A percentile compares a stretch with the other conserved stretches of the same genome.
phyloP scores from a whole-genome alignment of 306 rosid genomes.

The Nissolia schottii region DNA sequence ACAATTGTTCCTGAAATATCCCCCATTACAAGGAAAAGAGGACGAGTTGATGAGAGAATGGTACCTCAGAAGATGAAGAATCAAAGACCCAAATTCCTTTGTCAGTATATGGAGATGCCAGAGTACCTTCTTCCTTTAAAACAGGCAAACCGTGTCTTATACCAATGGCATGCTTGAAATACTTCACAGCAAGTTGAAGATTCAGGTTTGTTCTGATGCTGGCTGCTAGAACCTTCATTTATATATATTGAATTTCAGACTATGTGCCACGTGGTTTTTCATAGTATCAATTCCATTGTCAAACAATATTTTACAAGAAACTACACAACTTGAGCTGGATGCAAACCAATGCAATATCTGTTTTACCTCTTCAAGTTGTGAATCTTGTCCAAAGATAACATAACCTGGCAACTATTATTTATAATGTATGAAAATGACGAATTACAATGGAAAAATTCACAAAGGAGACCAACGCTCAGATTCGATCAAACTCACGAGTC shows the following conservation, averaged over 20 bases:
- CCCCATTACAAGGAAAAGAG: too few relatives aligned
- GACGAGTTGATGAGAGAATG: too few relatives aligned
- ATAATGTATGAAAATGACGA: background rate
- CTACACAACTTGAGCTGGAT: background rate
- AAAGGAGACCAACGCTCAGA: background rate
- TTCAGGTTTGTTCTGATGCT: background rate
- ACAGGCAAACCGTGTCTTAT: too few relatives aligned
- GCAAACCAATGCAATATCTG: too few relatives aligned
- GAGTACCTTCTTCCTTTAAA: too few relatives aligned
- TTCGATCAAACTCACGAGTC: conserved; percentile 8
- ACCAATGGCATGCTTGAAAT: background rate
- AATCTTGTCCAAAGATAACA: conserved; percentile 14
- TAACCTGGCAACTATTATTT: background rate
- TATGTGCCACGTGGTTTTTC: background rate
- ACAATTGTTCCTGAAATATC: too few relatives aligned
- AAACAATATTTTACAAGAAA: background rate
- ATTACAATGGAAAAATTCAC: background rate
- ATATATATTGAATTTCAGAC: conserved; percentile 4
- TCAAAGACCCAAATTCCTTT: too few relatives aligned
- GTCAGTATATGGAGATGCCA: too few relatives aligned
- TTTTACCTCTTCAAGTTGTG: background rate
- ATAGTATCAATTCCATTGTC: background rate
- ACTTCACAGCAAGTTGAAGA: background rate
- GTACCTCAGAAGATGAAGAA: too few relatives aligned
- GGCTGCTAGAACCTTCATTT: background rate